Conservation (phyloP, 441 rosid genomes). For the Adansonia rubrostipa region DNA sequence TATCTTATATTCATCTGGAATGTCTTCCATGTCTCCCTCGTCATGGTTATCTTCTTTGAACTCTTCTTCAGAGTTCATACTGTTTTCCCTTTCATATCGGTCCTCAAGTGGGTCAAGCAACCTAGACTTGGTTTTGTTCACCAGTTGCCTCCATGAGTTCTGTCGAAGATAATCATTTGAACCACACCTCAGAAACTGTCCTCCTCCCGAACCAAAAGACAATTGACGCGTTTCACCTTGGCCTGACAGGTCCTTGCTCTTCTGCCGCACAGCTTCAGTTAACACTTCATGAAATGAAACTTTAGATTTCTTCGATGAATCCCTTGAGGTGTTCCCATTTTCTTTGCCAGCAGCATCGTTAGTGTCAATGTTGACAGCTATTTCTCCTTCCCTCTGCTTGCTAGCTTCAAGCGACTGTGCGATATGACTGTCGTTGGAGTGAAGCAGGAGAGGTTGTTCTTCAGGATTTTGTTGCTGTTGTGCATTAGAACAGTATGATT, state of each 20-base stretch:
- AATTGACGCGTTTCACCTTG: not conserved
- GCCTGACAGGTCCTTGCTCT: slow-evolving; percentile 26
- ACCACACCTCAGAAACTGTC: not conserved
- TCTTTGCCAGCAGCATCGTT: slow-evolving; percentile 11
- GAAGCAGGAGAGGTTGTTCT: slow-evolving; percentile 36
- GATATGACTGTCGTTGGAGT: slow-evolving; percentile 20
- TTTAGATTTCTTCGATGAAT: slow-evolving; percentile 32
- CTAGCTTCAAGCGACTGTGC: slow-evolving; percentile 19
- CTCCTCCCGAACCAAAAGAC: slow-evolving; percentile 11
- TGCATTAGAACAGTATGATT: slow-evolving; percentile 23
- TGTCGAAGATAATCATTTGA: slow-evolving; percentile 16
- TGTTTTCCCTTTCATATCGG: slow-evolving; percentile 22
- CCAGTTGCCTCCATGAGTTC: slow-evolving; percentile 40
- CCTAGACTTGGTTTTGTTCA: slow-evolving; percentile 46
- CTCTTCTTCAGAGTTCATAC: slow-evolving; percentile 17
- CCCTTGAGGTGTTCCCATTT: slow-evolving; percentile 25
- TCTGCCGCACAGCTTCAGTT: slow-evolving; percentile 36
- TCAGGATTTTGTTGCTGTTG: slow-evolving; percentile 31
- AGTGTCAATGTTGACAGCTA: slow-evolving; percentile 36
- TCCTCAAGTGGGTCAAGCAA: slow-evolving; percentile 44
- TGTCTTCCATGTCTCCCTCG: slow-evolving; percentile 39
- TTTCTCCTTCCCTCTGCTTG: slow-evolving; percentile 31
- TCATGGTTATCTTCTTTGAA: slow-evolving; percentile 15
- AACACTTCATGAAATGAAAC: slow-evolving; percentile 41
- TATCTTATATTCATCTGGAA: slow-evolving; percentile 37